Percentiles rank a stretch among this genome's conserved stretches.
phyloP scores from a whole-genome alignment of 108 stramenopile genomes.

The Schizochytrium sp. region DNA sequence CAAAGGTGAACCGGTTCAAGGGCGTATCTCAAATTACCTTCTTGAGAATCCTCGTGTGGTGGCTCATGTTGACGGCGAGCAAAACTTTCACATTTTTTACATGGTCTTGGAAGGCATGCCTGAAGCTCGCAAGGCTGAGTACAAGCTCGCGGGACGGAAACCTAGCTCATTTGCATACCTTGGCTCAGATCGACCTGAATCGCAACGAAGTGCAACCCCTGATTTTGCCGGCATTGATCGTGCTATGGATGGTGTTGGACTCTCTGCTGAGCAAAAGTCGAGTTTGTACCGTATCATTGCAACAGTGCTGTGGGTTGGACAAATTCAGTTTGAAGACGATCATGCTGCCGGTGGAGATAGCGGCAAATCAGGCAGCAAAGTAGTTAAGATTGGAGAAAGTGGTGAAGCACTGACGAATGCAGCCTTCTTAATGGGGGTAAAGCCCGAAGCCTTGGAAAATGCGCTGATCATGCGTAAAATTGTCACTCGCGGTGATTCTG shows the following conservation, averaged over 20 bases:
- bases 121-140: not conserved
- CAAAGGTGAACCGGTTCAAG: conserved; percentile 1
- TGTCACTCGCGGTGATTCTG: conserved; percentile 60
- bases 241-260: conserved; percentile 59
- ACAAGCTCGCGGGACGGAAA: conserved; percentile 44
- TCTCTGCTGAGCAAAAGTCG: conserved; percentile 76
- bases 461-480: conserved; percentile 64
- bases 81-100: conserved; percentile 99
- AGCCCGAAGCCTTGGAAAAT: conserved; percentile 60
- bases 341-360: conserved; percentile 62
- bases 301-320: conserved; percentile 86
- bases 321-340: conserved; percentile 13
- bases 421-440: conserved; percentile 85
- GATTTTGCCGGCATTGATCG: conserved; percentile 38
- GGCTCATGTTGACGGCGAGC: conserved; percentile 84
- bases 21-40: conserved; percentile 74
- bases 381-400: not conserved
- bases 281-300: conserved; percentile 85
- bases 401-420: conserved; percentile 72
- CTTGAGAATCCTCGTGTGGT: conserved; percentile 76
- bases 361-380: not conserved
- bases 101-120: conserved; percentile 81
- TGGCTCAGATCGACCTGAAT: not conserved
- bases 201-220: conserved; percentile 2
- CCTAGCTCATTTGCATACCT: conserved; percentile 65